Conservation (phyloP, 1,284 basidiomycete species). For the Chondrostereum purpureum region DNA sequence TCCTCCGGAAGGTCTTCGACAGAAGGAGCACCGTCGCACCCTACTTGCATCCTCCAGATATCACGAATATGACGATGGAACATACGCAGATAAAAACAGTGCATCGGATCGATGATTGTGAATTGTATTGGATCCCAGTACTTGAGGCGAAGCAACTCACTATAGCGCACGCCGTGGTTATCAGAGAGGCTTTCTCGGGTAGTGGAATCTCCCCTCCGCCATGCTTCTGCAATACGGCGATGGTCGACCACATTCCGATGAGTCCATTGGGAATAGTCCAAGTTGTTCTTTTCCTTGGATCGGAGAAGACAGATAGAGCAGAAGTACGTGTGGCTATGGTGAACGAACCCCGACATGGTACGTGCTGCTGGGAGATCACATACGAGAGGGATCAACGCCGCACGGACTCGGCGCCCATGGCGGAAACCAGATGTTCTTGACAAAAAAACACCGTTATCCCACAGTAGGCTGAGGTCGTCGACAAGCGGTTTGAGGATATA, state of each 20-base stretch:
- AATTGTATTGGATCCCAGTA: neutral
- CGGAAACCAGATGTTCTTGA: neutral
- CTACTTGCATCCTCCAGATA: neutral
- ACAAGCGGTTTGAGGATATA: too few relatives aligned
- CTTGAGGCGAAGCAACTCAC: neutral
- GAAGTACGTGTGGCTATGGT: too few relatives aligned
- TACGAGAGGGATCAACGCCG: neutral
- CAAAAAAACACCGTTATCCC: too few relatives aligned
- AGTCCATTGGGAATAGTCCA: neutral
- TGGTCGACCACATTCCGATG: too few relatives aligned
- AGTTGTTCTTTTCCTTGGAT: neutral
- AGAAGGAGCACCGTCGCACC: too few relatives aligned
- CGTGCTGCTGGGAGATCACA: neutral
- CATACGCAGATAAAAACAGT: neutral
- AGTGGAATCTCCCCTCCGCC: neutral
- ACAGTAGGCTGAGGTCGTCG: too few relatives aligned
- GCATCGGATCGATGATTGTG: slow-evolving; percentile 1
- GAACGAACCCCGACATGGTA: neutral
- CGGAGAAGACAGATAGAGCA: too few relatives aligned
- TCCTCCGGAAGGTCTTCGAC: neutral
- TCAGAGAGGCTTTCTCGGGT: neutral
- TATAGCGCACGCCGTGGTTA: neutral
- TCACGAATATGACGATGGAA: neutral
- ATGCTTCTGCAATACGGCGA: neutral
- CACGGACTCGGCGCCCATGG: neutral